Evolutionary conservation across 2,329 filamentous ascomycete genomes (phyloP).

Genomic region (Stagonosporopsis vannaccii): DNA sequence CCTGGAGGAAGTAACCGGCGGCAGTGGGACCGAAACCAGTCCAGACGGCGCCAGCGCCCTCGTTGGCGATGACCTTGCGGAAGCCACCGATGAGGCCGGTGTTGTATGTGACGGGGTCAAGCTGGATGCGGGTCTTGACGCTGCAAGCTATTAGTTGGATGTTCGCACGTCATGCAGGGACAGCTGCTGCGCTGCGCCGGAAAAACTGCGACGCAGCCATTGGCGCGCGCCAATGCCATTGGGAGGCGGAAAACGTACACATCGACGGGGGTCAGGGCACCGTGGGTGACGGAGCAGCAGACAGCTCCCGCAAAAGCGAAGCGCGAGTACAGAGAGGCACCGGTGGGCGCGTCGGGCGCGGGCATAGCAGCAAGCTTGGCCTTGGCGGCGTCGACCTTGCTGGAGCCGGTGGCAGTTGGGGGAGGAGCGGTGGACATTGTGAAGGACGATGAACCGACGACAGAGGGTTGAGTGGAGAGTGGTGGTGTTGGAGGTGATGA

Average conservation of each 20-base stretch:
- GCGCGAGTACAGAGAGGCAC: constrained; percentile 83
- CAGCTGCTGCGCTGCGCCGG: constrained; percentile 20
- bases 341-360: constrained; percentile 64
- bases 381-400: constrained; percentile 62
- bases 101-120: constrained; percentile 90
- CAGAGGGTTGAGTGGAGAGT: constrained; percentile 38
- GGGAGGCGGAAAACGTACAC: constrained; percentile 74
- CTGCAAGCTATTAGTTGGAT: constrained; percentile 55
- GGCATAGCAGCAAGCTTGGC: constrained; percentile 53
- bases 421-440: constrained; percentile 49
- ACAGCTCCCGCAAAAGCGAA: constrained; percentile 97
- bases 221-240: constrained; percentile 24
- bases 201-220: constrained; percentile 34
- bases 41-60: constrained; percentile 85
- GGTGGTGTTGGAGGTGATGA: constrained; percentile 22
- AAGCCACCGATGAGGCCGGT: constrained; percentile 84
- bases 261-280: constrained; percentile 96
- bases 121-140: constrained; percentile 95
- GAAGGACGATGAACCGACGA: constrained; percentile 22
- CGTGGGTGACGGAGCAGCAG: constrained; percentile 98
- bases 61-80: constrained; percentile 77
- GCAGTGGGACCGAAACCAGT: constrained; percentile 86
- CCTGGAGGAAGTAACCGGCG: constrained; percentile 93
- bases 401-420: constrained; percentile 58
- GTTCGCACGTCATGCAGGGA: constrained; percentile 26